Percentiles rank a stretch among this genome's conserved stretches.
Evolutionary conservation across 345 rosid genomes (phyloP).

Genomic region (Hibiscus trionum): DNA sequence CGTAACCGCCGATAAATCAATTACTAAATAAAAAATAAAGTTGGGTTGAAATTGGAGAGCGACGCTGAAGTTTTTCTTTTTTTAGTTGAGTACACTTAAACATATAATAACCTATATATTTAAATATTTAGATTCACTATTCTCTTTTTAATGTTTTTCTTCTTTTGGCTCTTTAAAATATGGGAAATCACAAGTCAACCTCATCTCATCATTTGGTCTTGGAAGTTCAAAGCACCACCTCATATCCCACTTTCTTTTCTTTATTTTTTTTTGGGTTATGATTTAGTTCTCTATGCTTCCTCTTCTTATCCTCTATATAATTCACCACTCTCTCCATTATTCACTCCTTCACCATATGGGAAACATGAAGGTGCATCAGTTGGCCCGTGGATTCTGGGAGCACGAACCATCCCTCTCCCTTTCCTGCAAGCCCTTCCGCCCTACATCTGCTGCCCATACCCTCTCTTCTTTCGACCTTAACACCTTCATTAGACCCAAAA

Average conservation of each 20-base stretch:
- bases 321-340: slow-evolving; percentile 20
- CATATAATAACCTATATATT: no score
- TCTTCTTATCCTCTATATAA: slow-evolving; percentile 34
- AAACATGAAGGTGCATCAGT: slow-evolving; percentile 80
- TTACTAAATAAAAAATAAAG: no score
- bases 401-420: slow-evolving; percentile 67
- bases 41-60: no score
- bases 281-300: neutral
- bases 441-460: slow-evolving; percentile 34
- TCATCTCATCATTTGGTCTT: slow-evolving; percentile 91
- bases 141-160: neutral
- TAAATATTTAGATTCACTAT: no score
- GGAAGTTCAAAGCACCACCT: slow-evolving; percentile 48
- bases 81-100: no score
- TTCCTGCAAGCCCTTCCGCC: slow-evolving; percentile 73
- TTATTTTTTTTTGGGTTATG: neutral
- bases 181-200: slow-evolving; percentile 79
- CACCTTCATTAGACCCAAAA: slow-evolving; percentile 74
- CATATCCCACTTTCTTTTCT: slow-evolving; percentile 33
- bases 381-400: slow-evolving; percentile 71
- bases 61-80: no score
- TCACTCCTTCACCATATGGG: slow-evolving; percentile 38
- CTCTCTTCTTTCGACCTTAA: slow-evolving; percentile 72
- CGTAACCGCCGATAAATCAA: no score
- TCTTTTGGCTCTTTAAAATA: neutral